A percentile compares a stretch with the other conserved stretches of the same genome.
Conservation (phyloP, 2,329 filamentous ascomycete species). For the Hymenoscyphus scutula region DNA sequence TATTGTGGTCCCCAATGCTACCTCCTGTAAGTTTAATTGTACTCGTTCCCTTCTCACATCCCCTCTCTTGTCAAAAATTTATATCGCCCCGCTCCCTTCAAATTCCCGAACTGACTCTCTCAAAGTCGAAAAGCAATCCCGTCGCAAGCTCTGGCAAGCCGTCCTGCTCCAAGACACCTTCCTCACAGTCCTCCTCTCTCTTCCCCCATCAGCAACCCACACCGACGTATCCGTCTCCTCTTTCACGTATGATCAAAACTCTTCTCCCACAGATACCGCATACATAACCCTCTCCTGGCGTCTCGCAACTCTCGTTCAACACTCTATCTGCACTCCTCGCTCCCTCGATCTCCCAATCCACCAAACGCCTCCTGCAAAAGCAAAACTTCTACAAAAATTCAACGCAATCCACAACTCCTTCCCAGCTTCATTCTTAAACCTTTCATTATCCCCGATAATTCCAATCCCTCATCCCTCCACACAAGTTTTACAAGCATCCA, state of each 20-base stretch:
- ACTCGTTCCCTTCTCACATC: too few species aligned
- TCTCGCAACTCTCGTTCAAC: constrained; percentile 73
- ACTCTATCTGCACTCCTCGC: constrained; percentile 71
- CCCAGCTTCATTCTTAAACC: constrained; percentile 60
- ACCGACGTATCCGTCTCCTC: constrained; percentile 77
- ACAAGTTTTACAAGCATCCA: constrained; percentile 56
- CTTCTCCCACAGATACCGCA: constrained; percentile 62
- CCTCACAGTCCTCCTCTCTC: constrained; percentile 71
- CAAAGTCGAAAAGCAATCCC: constrained; percentile 72
- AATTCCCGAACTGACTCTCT: constrained; percentile 58
- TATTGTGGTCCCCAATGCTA: constrained; percentile 45
- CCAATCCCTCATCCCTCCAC: constrained; percentile 43
- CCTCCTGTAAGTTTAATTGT: not conserved
- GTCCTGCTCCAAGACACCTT: constrained; percentile 80
- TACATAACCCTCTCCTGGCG: constrained; percentile 72
- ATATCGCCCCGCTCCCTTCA: not conserved
- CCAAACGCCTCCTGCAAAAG: constrained; percentile 65
- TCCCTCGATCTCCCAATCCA: constrained; percentile 73
- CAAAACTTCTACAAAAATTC: constrained; percentile 67
- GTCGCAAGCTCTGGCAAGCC: constrained; percentile 79
- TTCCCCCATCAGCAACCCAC: constrained; percentile 75
- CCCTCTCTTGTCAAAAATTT: not conserved
- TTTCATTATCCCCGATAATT: not conserved
- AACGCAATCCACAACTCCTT: constrained; percentile 70
- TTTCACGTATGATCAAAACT: constrained; percentile 61